These are phyloP conservation scores for Phoma sp. DNA, from an alignment of 2,329 filamentous ascomycete species.

Conservation along the genomic window DNA sequence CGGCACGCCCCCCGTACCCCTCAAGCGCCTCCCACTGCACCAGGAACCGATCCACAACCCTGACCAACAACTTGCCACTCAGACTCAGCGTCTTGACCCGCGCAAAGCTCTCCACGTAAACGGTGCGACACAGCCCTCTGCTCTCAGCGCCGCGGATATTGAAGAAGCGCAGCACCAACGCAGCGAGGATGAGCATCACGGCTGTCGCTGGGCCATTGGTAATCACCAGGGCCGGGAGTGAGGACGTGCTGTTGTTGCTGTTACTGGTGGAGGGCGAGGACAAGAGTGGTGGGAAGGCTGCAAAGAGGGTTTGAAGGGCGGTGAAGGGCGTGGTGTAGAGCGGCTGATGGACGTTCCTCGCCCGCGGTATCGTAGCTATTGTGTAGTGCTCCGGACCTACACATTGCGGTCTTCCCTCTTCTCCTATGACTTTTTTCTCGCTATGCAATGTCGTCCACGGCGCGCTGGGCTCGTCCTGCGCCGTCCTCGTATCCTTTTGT, in stretches of 20 bases:
- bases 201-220: constrained; percentile 90
- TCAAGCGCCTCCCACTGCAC: constrained; percentile 80
- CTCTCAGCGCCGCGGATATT: constrained; percentile 46
- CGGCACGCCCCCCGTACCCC: constrained; percentile 45
- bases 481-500: background rate
- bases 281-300: constrained; percentile 65
- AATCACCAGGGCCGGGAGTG: constrained; percentile 64
- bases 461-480: background rate
- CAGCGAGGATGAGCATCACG: constrained; percentile 73
- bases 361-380: constrained; percentile 73
- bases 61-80: constrained; percentile 77
- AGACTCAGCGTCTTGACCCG: constrained; percentile 82
- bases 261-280: constrained; percentile 8
- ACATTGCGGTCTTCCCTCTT: constrained; percentile 10
- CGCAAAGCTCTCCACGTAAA: constrained; percentile 95
- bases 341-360: constrained; percentile 81
- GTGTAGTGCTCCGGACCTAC: constrained; percentile 59
- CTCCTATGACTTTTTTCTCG: background rate
- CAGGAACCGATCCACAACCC: constrained; percentile 76
- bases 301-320: constrained; percentile 68
- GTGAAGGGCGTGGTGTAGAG: constrained; percentile 75
- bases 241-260: constrained; percentile 25
- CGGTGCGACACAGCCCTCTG: constrained; percentile 67
- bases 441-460: constrained; percentile 5
- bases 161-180: constrained; percentile 62